Evolutionary conservation across 768 basidiomycete species (phyloP), one percentile per base, ranked within the genome.

Genomic region (Sporobolomyces phaffii): DNA sequence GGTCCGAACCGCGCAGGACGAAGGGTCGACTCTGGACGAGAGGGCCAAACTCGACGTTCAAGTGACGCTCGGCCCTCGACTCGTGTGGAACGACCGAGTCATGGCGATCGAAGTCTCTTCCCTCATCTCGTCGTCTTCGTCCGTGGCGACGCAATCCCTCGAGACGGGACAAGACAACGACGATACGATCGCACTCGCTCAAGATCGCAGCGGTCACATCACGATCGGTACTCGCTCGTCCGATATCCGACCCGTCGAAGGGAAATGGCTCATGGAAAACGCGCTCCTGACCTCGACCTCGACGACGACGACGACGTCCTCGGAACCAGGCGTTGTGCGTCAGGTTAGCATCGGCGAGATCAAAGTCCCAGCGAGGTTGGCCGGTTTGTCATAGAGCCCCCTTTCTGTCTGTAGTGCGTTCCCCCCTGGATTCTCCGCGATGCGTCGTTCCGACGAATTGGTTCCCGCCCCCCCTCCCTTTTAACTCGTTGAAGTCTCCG

Each of bases 51-150:
- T 87, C 70, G 80, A 76, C 36, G 79, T 96, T 20, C 82, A 76
- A 6, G 70, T 77, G 26, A 65, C 59, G 9, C 47, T 75, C 29
- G 75, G 75, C 1, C 75, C 82, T 7, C 77, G 81, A 57, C 77
- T 94, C 17, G 78, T 92, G 15, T 91, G 87, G 84, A 84, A 92
- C 71, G 82, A 82, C 28, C 79, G 87, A 33, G 84, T 91, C 10
- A 91, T 97, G 89, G 87, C 88, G 3, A 74, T 89, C 14, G 84
- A 85, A 0, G 83, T 96, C 34, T 85, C 86, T 2, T 80, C 84
- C 52, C 65, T 96, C 15, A n/a, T 69, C 10, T 74, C 83, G 5
- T 77, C 75, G 7, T 79, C 73, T 20, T 74, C 69, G 6, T 74
- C 75, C 17, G 48, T 60, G 13, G 73, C 69, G 31, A 75, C 74